Percentiles rank a stretch among this genome's conserved stretches.
phyloP scores from a whole-genome alignment of 164 flowering plant genomes.

The Dillenia suffruticosa region DNA sequence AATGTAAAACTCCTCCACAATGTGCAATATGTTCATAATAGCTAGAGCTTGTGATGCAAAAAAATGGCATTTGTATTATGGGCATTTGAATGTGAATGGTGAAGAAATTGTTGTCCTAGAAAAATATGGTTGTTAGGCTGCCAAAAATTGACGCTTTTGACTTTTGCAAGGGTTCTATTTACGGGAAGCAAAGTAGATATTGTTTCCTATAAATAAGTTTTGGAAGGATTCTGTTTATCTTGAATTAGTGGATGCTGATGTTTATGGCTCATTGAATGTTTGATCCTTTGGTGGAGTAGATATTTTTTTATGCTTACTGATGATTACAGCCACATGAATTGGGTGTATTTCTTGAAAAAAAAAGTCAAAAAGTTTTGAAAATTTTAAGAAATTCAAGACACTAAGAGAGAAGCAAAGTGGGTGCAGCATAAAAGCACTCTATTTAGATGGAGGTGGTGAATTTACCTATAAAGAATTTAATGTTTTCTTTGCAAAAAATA shows the following conservation, averaged over 20 bases:
- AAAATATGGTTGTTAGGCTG: background rate
- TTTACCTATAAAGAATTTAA: background rate
- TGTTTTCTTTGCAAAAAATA: constrained; percentile 7
- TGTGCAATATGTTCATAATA: too few relatives aligned
- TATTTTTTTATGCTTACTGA: constrained; percentile 6
- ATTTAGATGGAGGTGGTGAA: too few relatives aligned
- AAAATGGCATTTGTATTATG: background rate
- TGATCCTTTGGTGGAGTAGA: constrained; percentile 1
- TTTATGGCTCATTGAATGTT: background rate
- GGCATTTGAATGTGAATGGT: too few relatives aligned
- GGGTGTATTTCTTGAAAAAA: constrained; percentile 11
- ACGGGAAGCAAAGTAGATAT: background rate
- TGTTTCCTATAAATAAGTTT: background rate
- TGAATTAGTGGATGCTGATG: background rate
- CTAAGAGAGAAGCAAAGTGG: constrained; percentile 2
- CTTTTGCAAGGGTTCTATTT: background rate
- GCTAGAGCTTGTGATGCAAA: background rate
- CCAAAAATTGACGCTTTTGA: background rate
- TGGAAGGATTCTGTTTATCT: background rate
- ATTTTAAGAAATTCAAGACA: background rate
- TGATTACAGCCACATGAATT: constrained; percentile 12
- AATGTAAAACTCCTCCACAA: too few relatives aligned
- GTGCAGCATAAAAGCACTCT: background rate
- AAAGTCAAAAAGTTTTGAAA: too few relatives aligned
- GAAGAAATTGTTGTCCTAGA: background rate